Evolutionary conservation across 2,329 filamentous ascomycete genomes (phyloP), one percentile per base, ranked within the genome.

Genomic region (Aureobasidium sp.): DNA sequence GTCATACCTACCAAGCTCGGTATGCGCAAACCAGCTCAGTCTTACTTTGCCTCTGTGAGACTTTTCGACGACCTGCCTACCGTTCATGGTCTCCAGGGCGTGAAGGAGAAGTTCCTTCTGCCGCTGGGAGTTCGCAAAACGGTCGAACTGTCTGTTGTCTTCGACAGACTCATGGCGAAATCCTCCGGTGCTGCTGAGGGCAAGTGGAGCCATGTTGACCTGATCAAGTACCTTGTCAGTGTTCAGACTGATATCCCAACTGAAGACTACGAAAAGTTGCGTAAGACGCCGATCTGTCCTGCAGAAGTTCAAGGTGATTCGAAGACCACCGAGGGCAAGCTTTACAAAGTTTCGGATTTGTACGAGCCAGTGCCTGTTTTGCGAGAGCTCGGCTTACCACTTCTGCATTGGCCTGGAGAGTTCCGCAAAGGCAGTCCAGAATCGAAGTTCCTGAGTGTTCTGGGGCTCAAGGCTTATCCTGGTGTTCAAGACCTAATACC

Each of bases 41-140:
- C 94, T 0, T 99, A 97, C 73, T 97, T 99, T 70, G 86, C 90
- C 2, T 88, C 85, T n/a, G 94, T 99, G 41, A 94, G 91, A 72
- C 79, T 99, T 0, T 99, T 99, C 69, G 91, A 97, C 64, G 94
- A 99, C 71, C 79, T 99, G 16, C 92, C 94, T 0, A 86, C 88
- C 13, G 86, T 97, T 1, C 84, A 87, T 65, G 85, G 84, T 13
- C 85, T 92, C 47, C 85, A 87, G 44, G 84, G 86, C 36, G 83
- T 97, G 13, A 97, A 97, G 71, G 93, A 97, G 49, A 97, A 95
- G 72, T 90, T 99, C 64, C 75, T 99, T 47, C 77, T 83, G 3
- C 84, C 89, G 2, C 79, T 99, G 36, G 93, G 94, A 3, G 92
- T 99, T 30, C 86, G 94, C 63, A 97, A 97, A 77, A 99, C 94